Evolutionary conservation across 2,329 filamentous ascomycete genomes (phyloP).

Genomic region (Coniella lustricola): DNA sequence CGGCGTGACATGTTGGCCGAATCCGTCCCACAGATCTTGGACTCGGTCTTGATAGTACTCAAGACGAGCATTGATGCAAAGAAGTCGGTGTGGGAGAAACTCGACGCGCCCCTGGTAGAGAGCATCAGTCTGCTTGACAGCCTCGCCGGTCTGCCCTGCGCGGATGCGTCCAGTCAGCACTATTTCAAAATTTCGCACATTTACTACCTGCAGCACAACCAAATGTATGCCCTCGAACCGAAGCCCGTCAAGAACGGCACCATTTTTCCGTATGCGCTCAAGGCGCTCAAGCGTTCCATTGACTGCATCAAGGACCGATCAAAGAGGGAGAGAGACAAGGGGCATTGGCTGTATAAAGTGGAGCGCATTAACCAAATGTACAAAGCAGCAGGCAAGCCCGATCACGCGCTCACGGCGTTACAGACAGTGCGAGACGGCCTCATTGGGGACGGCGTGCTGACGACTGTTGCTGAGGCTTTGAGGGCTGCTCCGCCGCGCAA

Average conservation of each 20-base stretch:
- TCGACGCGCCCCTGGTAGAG: constrained; percentile 53
- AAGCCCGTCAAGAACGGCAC: constrained; percentile 29
- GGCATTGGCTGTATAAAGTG: constrained; percentile 55
- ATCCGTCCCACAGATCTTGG: constrained; percentile 49
- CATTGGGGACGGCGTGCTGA: constrained; percentile 50
- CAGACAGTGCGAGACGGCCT: constrained; percentile 55
- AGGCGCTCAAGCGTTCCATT: constrained; percentile 56
- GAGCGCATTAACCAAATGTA: constrained; percentile 60
- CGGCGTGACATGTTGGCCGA: constrained; percentile 46
- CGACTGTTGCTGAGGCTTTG: constrained; percentile 44
- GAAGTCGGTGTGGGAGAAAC: constrained; percentile 43
- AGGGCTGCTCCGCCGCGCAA: constrained; percentile 40
- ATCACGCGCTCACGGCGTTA: constrained; percentile 53
- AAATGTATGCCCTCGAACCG: constrained; percentile 31
- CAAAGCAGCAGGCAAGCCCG: constrained; percentile 42
- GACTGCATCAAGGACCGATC: constrained; percentile 52
- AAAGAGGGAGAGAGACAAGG: constrained; percentile 48
- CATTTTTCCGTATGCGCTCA: constrained; percentile 31
- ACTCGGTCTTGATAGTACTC: constrained; percentile 50
- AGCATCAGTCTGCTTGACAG: constrained; percentile 47
- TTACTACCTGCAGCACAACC: constrained; percentile 56
- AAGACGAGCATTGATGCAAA: constrained; percentile 45
- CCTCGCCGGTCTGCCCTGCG: constrained; percentile 34
- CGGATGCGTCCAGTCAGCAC: constrained; percentile 35
- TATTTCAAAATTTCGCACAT: constrained; percentile 64